Evolutionary conservation across 495 filamentous ascomycete species (phyloP), one percentile per base, ranked within the genome.

Genomic region (Talaromyces liani): DNA sequence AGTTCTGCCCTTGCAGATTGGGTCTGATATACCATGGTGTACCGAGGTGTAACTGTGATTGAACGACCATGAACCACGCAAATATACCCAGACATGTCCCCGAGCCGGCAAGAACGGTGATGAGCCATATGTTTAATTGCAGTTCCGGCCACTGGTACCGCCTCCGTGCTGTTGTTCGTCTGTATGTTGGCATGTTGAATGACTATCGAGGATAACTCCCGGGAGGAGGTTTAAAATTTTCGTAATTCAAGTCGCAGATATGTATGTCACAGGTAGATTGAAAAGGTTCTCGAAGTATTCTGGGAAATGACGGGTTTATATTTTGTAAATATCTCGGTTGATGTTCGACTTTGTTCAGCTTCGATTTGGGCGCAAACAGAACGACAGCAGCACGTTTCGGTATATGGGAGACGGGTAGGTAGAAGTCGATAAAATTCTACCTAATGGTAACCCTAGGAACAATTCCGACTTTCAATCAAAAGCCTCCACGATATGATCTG

Each of bases 121-220:
- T 81, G 66, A 95, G 87, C 90, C 95, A 96, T 67, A 97, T 77
- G 72, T 96, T 96, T 61, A 99, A 84, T 72, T 95, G 91, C 62
- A 90, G 77, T 69, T 95, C 91, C 2, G 95, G 95, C 94, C 94
- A 99, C 82, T 88, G 88, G 81, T 97, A 97, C 65, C 84, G 85
- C 65, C 89, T 85, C 34, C 86, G 79, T 20, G 62, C 45, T 47
- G 60, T 31, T 53, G 41, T 51, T 22, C 39, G 60, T 62, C 60
- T 49, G 45, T 62, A 62, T 3, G 45, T 49, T 14, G 60, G 45
- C 60, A 62, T 62, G 18, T 34, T 54, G 60, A 8, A 14, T 27
- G 9, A 14, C 29, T 41, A 20, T 49, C 6, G n/a, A 49, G 45
- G 18, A 49, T 22, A 22, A 49, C n/a, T 18, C 45, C n/a, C 39